phyloP scores from a whole-genome alignment of 2,329 filamentous ascomycete genomes.

The Chaetomiaceae sp. region DNA sequence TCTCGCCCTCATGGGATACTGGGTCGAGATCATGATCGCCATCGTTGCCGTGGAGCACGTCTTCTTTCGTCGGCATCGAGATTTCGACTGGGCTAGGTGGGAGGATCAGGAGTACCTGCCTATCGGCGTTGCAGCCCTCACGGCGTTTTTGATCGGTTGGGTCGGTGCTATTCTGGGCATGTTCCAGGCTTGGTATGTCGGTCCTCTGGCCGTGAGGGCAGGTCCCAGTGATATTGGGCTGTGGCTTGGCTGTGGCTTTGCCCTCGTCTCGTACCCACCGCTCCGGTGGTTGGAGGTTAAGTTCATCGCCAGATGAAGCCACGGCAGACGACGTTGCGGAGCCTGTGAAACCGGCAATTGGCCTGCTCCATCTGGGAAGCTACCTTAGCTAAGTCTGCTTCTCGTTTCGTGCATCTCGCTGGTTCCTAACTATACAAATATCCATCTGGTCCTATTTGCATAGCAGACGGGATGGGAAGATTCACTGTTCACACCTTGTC shows the following conservation, averaged over 20 bases:
- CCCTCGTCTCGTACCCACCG: slow-evolving; percentile 22
- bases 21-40: slow-evolving; percentile 59
- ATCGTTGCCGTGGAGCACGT: slow-evolving; percentile 57
- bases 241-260: slow-evolving; percentile 1
- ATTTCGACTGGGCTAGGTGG: slow-evolving; percentile 58
- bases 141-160: slow-evolving; percentile 53
- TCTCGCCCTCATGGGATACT: slow-evolving; percentile 65
- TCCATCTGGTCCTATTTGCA: no score
- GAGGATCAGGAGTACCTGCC: slow-evolving; percentile 49
- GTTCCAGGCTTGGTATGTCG: slow-evolving; percentile 64
- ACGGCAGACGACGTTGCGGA: no score
- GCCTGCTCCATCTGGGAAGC: no score
- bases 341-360: no score
- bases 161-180: slow-evolving; percentile 43
- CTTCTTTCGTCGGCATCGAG: slow-evolving; percentile 48
- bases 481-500: no score
- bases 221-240: slow-evolving; percentile 1
- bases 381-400: no score
- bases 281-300: slow-evolving; percentile 23
- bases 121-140: slow-evolving; percentile 54
- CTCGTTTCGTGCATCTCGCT: no score
- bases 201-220: slow-evolving; percentile 37
- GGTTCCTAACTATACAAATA: no score
- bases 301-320: slow-evolving; percentile 9
- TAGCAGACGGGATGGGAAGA: no score